Conservation (phyloP, 495 filamentous ascomycete genomes). For the Daldinia decipiens region DNA sequence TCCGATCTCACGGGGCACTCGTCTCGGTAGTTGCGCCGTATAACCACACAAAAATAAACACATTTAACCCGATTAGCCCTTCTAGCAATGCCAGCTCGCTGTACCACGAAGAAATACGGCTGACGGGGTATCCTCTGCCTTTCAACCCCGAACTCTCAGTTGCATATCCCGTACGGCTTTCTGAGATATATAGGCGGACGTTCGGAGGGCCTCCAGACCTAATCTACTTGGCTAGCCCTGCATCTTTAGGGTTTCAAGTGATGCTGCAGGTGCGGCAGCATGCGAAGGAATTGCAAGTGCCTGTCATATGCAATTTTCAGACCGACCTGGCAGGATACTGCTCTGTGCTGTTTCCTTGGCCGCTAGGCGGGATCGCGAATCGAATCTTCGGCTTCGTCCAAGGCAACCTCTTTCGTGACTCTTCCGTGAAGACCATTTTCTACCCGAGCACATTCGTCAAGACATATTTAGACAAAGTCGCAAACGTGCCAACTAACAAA, state of each 20-base stretch:
- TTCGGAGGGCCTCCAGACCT: constrained; percentile 62
- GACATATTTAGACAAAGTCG: constrained; percentile 62
- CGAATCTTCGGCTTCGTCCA: constrained; percentile 65
- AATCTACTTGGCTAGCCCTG: constrained; percentile 72
- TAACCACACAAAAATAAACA: constrained; percentile 53
- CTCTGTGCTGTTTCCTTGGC: constrained; percentile 67
- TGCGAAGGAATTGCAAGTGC: constrained; percentile 58
- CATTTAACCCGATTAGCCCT: constrained; percentile 41
- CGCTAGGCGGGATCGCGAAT: constrained; percentile 64
- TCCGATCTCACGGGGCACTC: constrained; percentile 64
- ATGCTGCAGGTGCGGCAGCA: constrained; percentile 66
- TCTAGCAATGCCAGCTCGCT: not conserved
- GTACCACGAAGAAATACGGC: constrained; percentile 50
- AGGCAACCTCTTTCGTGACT: constrained; percentile 67
- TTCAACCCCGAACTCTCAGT: constrained; percentile 72
- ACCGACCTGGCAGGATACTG: constrained; percentile 72
- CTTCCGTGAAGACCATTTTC: constrained; percentile 67
- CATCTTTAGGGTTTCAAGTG: constrained; percentile 71
- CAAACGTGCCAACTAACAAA: constrained; percentile 58
- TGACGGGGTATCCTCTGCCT: constrained; percentile 69
- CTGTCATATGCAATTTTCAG: constrained; percentile 70
- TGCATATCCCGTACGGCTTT: constrained; percentile 69
- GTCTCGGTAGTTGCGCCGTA: constrained; percentile 68
- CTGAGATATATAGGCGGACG: constrained; percentile 61
- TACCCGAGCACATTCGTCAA: constrained; percentile 68